Conservation (phyloP, 2,329 filamentous ascomycete species). For the Thermothelomyces thermophilus region DNA sequence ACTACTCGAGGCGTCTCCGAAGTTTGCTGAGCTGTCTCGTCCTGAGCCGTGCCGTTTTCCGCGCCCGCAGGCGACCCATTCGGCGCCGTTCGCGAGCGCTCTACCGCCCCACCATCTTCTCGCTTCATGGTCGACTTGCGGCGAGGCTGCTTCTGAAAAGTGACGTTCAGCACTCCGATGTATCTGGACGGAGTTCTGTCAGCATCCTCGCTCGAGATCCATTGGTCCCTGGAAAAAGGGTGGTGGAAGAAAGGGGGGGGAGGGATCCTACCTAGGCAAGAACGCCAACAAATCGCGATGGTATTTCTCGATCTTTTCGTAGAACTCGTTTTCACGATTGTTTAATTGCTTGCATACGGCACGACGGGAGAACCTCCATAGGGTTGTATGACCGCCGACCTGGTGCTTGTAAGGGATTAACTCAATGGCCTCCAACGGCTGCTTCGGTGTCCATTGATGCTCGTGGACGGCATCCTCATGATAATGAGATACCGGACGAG, state of each 20-base stretch:
- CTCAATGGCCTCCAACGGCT: conserved; percentile 83
- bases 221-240: too few relatives aligned
- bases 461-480: conserved; percentile 46
- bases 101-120: conserved; percentile 37
- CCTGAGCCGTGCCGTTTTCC: conserved; percentile 19
- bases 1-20: conserved; percentile 40
- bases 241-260: neutral
- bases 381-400: conserved; percentile 90
- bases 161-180: conserved; percentile 94
- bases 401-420: conserved; percentile 96
- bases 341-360: conserved; percentile 98
- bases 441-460: conserved; percentile 43
- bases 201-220: conserved; percentile 14
- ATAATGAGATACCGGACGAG: conserved; percentile 36
- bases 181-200: conserved; percentile 54
- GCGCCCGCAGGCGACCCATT: conserved; percentile 23
- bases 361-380: conserved; percentile 90
- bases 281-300: conserved; percentile 88
- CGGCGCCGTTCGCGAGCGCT: conserved; percentile 33
- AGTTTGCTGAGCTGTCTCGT: conserved; percentile 18
- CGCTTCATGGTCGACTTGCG: conserved; percentile 51
- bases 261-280: conserved; percentile 63
- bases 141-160: conserved; percentile 77
- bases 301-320: conserved; percentile 87
- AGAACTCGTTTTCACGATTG: conserved; percentile 97